These are phyloP conservation scores for Colletotrichum sansevieriae DNA, from an alignment of 2,329 filamentous ascomycete genomes.

Conservation along the genomic window DNA sequence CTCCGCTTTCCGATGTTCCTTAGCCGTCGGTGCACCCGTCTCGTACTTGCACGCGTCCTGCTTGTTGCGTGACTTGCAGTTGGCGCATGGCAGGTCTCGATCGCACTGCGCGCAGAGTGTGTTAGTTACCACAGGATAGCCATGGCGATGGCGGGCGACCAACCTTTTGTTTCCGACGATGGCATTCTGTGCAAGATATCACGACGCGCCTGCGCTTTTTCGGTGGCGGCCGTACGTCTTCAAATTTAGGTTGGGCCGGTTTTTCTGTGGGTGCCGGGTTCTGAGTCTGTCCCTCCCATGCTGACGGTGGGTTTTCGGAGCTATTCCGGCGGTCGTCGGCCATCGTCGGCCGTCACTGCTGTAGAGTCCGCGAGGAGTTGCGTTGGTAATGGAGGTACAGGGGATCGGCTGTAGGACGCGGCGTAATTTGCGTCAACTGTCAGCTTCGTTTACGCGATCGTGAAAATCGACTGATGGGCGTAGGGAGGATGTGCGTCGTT, in stretches of 20 bases:
- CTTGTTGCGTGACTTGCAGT: conserved; percentile 70
- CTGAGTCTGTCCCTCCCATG: conserved; percentile 23
- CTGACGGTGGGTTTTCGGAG: conserved; percentile 28
- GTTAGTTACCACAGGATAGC: not conserved
- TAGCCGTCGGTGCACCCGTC: conserved; percentile 60
- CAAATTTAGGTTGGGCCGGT: conserved; percentile 6
- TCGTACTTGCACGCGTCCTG: conserved; percentile 70
- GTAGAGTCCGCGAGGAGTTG: not conserved
- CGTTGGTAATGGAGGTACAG: not conserved
- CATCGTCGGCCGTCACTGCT: conserved; percentile 25
- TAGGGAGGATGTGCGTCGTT: not conserved
- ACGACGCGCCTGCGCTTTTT: conserved; percentile 71
- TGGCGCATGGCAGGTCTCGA: conserved; percentile 69
- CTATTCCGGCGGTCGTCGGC: conserved; percentile 33
- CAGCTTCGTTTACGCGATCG: conserved; percentile 16
- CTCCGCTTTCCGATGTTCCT: conserved; percentile 50
- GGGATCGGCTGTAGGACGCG: not conserved
- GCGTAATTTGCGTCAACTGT: conserved; percentile 16
- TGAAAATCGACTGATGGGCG: not conserved
- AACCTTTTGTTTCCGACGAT: conserved; percentile 72
- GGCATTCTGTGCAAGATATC: conserved; percentile 74
- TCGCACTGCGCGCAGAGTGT: conserved; percentile 62
- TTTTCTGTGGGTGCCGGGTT: conserved; percentile 27
- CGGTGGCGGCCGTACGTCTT: conserved; percentile 53
- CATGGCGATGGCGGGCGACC: not conserved